phyloP scores from a whole-genome alignment of 2,329 filamentous ascomycete species.

The Sporothrix globosa region DNA sequence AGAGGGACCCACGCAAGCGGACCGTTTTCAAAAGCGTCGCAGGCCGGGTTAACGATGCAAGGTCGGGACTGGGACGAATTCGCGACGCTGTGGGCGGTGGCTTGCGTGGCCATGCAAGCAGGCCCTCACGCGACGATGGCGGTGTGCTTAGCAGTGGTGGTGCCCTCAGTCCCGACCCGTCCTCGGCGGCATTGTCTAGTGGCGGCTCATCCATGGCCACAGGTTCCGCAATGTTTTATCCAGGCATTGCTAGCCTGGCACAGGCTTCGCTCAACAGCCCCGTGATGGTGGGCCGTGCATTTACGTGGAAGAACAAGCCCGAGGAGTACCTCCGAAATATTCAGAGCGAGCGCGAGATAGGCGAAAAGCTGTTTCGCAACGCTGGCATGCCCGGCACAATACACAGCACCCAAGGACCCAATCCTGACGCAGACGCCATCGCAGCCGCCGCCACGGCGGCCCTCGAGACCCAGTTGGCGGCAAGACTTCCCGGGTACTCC shows the following conservation, averaged over 20 bases:
- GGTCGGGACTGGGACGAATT: conserved; percentile 80
- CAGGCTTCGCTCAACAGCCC: conserved; percentile 49
- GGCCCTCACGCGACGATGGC: conserved; percentile 62
- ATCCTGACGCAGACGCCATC: conserved; percentile 29
- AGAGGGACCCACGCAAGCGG: conserved; percentile 59
- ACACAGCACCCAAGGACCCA: not conserved
- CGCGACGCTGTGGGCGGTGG: conserved; percentile 76
- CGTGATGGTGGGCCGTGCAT: conserved; percentile 53
- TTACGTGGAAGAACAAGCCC: conserved; percentile 67
- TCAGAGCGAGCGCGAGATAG: conserved; percentile 41
- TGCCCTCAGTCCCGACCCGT: conserved; percentile 39
- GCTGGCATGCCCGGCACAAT: conserved; percentile 4
- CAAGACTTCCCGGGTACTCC: not conserved
- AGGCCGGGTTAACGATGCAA: conserved; percentile 76
- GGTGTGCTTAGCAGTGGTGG: conserved; percentile 33
- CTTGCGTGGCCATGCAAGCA: conserved; percentile 56
- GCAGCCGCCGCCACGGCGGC: conserved; percentile 29
- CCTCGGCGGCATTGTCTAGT: conserved; percentile 41
- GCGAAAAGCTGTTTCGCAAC: not conserved
- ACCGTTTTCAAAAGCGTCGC: conserved; percentile 78
- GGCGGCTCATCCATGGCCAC: not conserved
- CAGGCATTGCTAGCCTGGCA: conserved; percentile 45
- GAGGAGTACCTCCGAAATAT: conserved; percentile 58
- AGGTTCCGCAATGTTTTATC: conserved; percentile 36
- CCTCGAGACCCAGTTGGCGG: conserved; percentile 24